These are phyloP conservation scores for Avena sativa DNA, from an alignment of 176 grass and related monocot genomes.

Conservation along the genomic window DNA sequence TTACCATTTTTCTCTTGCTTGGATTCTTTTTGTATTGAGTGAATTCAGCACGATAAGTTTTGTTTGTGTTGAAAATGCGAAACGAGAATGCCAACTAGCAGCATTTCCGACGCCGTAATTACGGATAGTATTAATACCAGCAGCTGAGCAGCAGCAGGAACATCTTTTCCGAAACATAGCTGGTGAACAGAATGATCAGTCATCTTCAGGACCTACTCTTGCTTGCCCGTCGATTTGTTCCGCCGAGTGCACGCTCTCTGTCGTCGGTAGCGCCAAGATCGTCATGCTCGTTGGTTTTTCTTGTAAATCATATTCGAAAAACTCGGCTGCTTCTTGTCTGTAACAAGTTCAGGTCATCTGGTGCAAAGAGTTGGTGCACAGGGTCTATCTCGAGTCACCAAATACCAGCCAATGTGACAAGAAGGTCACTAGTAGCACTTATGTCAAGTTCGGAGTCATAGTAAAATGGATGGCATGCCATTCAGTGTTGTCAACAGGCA, in stretches of 20 bases:
- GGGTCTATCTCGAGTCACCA: constrained; percentile 46
- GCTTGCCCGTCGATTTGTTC: constrained; percentile 38
- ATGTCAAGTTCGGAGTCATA: too few species aligned
- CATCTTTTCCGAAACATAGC: not conserved
- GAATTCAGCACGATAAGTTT: not conserved
- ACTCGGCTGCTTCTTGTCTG: constrained; percentile 34
- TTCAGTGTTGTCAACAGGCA: too few species aligned
- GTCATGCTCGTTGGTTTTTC: not conserved
- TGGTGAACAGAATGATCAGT: not conserved
- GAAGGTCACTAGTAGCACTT: not conserved
- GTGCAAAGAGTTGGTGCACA: constrained; percentile 30
- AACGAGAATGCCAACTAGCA: not conserved
- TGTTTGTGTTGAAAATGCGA: not conserved
- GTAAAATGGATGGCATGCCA: too few species aligned
- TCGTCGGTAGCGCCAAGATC: too few species aligned
- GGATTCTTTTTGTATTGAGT: not conserved
- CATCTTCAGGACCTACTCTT: constrained; percentile 43
- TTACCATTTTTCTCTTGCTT: not conserved
- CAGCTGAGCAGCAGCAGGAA: not conserved
- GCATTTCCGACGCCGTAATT: constrained; percentile 48
- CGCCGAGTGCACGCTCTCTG: not conserved
- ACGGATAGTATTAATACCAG: not conserved
- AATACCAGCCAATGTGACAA: constrained; percentile 46
- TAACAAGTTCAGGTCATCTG: constrained; percentile 29
- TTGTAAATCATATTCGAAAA: not conserved